phyloP scores from a whole-genome alignment of 441 rosid species.

The Arabidopsis lyrata region DNA sequence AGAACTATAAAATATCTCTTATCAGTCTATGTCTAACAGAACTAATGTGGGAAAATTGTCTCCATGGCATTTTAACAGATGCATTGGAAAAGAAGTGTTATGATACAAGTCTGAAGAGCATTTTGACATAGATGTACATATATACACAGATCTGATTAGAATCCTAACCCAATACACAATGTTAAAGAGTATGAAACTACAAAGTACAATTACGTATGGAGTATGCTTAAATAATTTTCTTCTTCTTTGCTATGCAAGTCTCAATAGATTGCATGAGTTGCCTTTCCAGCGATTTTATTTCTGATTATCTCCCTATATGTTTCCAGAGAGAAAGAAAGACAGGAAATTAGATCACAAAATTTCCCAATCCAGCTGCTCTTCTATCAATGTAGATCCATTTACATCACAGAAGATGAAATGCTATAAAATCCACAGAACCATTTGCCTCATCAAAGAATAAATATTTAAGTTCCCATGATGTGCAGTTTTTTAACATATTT shows the following conservation, averaged over 20 bases:
- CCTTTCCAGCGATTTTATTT: slow-evolving; percentile 91
- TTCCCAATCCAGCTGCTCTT: slow-evolving; percentile 5
- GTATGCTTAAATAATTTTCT: slow-evolving; percentile 61
- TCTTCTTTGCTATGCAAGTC: slow-evolving; percentile 88
- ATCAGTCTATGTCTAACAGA: background rate
- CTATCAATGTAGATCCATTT: slow-evolving; percentile 15
- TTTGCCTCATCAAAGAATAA: background rate
- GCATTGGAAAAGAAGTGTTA: slow-evolving; percentile 6
- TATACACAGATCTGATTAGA: slow-evolving; percentile 12
- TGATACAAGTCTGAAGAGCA: slow-evolving; percentile 17
- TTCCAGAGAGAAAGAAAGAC: slow-evolving; percentile 34
- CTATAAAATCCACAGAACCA: slow-evolving; percentile 6
- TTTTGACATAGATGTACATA: background rate
- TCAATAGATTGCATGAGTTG: slow-evolving; percentile 98
- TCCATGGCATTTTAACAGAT: background rate
- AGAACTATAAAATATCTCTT: slow-evolving; percentile 4
- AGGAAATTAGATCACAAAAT: slow-evolving; percentile 25
- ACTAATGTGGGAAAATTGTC: background rate
- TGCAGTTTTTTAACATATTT: too few species aligned
- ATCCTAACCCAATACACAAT: slow-evolving; percentile 14
- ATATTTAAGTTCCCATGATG: too few species aligned
- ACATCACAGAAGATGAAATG: slow-evolving; percentile 24
- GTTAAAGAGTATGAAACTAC: background rate
- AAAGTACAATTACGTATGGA: slow-evolving; percentile 3
- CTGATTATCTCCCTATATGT: slow-evolving; percentile 88